Base-by-base conservation (phyloP, 352 stramenopile species). In the Phytophthora hybrid region DNA sequence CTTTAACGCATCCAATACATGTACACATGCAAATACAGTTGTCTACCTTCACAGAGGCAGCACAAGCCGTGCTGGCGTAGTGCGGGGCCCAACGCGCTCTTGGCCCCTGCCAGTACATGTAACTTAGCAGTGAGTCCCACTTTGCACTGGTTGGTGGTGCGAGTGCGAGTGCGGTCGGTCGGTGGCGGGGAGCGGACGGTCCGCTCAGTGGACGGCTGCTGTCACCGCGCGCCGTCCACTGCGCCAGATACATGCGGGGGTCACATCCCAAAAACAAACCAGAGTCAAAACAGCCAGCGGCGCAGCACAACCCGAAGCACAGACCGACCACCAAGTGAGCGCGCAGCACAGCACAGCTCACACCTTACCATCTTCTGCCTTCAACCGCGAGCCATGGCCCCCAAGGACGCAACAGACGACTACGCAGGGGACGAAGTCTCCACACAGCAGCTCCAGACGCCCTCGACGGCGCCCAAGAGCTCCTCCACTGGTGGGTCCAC, bases 331-430 rank as follows among this genome's bases (percentile, higher is more conserved):
- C 66, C 34, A 14, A 41, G 34, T 13, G 4, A 16, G 32, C 32
- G 32, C 6, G 32, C 32, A 37, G 32, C 34, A 16, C 34, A 41
- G 9, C 34, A 41, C 34, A 61, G 32, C 34, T 4, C 23, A 19
- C 60, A 65, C 56, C 32, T 18, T 66, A 52, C 68, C 53, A 49
- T 51, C 49, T 23, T 5, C 37, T 31, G 29, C 46, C 19, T n/a
- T 39, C 39, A 32, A 56, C 32, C 9, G 5, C 14, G 65, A 58
- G 71, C 46, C 71, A 88, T 88, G 80, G 69, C 80, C 37, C 78
- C 78, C n/a, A 88, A 85, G 78, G 71, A 88, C 29, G 76, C 74
- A 71, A 49, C 26, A 37, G 66, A 76, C 53, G 46, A 37, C 11
- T 66, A 74, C 46, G 39, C 63, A 23, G 54, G 31, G 47, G 29